Evolutionary conservation across 768 basidiomycete genomes (phyloP), one percentile per base, ranked within the genome.

Genomic region (Suillus variegatus): DNA sequence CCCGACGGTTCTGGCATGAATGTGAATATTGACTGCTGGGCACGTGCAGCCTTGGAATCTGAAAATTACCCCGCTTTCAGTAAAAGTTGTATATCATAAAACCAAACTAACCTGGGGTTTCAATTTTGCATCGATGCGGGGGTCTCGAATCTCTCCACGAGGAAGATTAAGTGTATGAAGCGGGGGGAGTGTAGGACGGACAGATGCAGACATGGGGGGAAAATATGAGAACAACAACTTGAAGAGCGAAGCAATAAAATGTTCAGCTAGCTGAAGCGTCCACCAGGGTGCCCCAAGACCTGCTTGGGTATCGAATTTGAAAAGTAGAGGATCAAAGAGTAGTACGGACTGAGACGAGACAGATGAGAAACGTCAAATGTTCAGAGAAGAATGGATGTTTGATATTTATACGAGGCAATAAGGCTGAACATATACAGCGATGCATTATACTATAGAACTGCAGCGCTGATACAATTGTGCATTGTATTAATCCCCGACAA

Each of bases 161-260:
- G 56, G 62, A 28, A 87, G 79, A 62, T 82, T 73, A 63, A 87
- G 83, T 12, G 84, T 75, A 64, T 78, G 83, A 13, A 88, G 78
- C 13, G 87, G 77, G 16, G 86, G 86, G 14, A 88, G 82, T 1
- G 81, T 84, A 28, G 85, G 85, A 40, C 85, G 85, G 52, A 73
- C 63, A 61, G 78, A 73, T 65, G 69, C 65, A 64, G 63, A 63
- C 60, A 22, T 58, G 46, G 41, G 43, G 46, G 20, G 18, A 9
- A 44, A 54, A 9, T 16, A 46, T 36, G n/a, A 20, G 10, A 61
- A 38, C 49, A 36, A 40, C 1, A 46, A 46, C 18, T 46, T 18
- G 57, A 28, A 60, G 52, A 40, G 35, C 10, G 43, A 35, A 22
- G 9, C 5, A 18, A 55, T 63, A 22, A 54, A 51, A 62, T 62